These are phyloP conservation scores for Cercophora sp. DNA, from an alignment of 495 filamentous ascomycete genomes.

Conservation along the genomic window DNA sequence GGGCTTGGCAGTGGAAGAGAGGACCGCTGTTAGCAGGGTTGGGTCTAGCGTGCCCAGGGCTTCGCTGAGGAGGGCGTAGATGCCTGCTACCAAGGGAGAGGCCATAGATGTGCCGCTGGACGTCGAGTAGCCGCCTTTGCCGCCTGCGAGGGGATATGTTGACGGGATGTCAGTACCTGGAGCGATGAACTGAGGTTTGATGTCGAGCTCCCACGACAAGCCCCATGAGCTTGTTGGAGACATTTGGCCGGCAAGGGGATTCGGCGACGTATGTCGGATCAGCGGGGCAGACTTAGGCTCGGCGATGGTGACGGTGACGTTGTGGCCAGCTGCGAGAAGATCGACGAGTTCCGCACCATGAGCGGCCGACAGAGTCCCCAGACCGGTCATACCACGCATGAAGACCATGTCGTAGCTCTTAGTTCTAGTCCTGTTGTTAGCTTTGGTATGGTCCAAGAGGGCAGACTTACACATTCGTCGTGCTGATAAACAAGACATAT, in stretches of 20 bases:
- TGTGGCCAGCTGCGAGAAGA: slow-evolving; percentile 23
- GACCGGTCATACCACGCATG: too few relatives aligned
- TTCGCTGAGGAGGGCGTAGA: slow-evolving; percentile 45
- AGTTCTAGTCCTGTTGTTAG: too few relatives aligned
- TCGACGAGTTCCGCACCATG: slow-evolving; percentile 39
- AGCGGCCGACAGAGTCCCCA: slow-evolving; percentile 31
- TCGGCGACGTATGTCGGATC: slow-evolving; percentile 23
- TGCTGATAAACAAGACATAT: too few relatives aligned
- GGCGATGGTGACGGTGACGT: slow-evolving; percentile 32
- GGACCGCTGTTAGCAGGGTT: slow-evolving; percentile 26
- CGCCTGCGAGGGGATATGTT: slow-evolving; percentile 43
- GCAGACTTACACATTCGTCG: too few relatives aligned
- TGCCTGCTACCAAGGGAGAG: slow-evolving; percentile 46
- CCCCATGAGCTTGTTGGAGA: slow-evolving; percentile 47
- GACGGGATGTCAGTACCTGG: slow-evolving; percentile 49
- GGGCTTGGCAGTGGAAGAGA: slow-evolving; percentile 36
- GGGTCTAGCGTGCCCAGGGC: slow-evolving; percentile 38
- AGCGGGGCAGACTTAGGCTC: slow-evolving; percentile 24
- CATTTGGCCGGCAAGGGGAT: slow-evolving; percentile 37
- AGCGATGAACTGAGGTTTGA: slow-evolving; percentile 46
- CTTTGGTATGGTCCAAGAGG: too few relatives aligned
- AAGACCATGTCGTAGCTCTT: too few relatives aligned
- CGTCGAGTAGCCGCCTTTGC: slow-evolving; percentile 45
- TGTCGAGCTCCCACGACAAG: slow-evolving; percentile 44
- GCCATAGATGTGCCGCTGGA: slow-evolving; percentile 54